phyloP scores from a whole-genome alignment of 2,329 filamentous ascomycete species.

The Phoma sp. region DNA sequence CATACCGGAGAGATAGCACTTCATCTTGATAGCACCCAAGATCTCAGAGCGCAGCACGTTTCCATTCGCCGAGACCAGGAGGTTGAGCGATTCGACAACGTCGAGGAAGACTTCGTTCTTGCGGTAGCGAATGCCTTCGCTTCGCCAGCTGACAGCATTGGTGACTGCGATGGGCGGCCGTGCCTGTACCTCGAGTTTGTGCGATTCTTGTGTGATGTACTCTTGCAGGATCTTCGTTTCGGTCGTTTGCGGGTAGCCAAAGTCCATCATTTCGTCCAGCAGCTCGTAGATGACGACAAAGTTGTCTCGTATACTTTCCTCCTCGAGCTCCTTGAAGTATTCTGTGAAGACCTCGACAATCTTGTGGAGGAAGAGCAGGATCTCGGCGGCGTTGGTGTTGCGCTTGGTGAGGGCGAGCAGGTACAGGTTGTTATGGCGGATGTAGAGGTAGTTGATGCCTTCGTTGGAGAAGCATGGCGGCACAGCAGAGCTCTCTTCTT shows the following conservation, averaged over 20 bases:
- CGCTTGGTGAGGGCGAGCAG: slow-evolving; percentile 97
- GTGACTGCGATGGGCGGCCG: slow-evolving; percentile 97
- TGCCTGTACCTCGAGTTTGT: slow-evolving; percentile 96
- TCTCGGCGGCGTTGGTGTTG: slow-evolving; percentile 98
- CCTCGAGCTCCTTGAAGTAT: slow-evolving; percentile 98
- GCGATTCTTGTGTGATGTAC: slow-evolving; percentile 97
- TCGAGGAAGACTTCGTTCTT: slow-evolving; percentile 99
- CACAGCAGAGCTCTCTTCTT: slow-evolving; percentile 98
- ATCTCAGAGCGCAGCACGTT: slow-evolving; percentile 97
- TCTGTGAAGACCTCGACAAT: slow-evolving; percentile 99
- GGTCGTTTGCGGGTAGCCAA: slow-evolving; percentile 97
- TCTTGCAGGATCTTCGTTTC: slow-evolving; percentile 98
- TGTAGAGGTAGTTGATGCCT: slow-evolving; percentile 99
- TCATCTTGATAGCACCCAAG: slow-evolving; percentile 97
- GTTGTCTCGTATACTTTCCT: slow-evolving; percentile 98
- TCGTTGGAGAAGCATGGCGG: slow-evolving; percentile 98
- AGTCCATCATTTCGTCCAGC: slow-evolving; percentile 99
- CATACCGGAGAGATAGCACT: slow-evolving; percentile 98
- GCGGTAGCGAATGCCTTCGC: slow-evolving; percentile 95
- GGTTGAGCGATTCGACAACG: slow-evolving; percentile 94
- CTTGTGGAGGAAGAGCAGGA: slow-evolving; percentile 96
- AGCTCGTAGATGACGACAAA: slow-evolving; percentile 99
- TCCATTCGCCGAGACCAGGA: slow-evolving; percentile 91
- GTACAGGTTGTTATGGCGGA: slow-evolving; percentile 98
- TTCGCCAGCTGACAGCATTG: slow-evolving; percentile 97